These are phyloP conservation scores for Brettanomyces anomalus DNA, from an alignment of 805 yeast genomes.

Conservation along the genomic window DNA sequence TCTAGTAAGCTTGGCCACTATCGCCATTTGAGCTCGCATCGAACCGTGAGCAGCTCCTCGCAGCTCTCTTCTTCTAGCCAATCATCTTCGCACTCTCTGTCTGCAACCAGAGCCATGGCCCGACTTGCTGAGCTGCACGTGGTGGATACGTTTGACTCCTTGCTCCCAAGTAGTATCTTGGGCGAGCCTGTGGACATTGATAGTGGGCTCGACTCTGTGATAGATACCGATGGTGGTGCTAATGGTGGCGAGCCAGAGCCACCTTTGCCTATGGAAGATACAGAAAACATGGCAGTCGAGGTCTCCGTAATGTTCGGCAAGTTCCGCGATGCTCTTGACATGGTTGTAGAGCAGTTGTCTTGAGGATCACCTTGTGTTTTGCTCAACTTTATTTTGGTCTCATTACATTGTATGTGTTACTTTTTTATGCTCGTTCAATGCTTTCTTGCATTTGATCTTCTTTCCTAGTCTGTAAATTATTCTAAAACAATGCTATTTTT, in stretches of 20 bases:
- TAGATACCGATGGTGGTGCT: background rate
- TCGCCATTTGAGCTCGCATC: too few species aligned
- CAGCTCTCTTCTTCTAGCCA: too few species aligned
- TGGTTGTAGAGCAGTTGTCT: slow-evolving; percentile 5
- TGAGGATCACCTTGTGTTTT: background rate
- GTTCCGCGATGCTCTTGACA: slow-evolving; percentile 4
- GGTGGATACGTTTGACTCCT: background rate
- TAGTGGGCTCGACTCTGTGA: background rate
- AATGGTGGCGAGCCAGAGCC: background rate
- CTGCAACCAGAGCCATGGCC: background rate
- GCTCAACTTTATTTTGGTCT: too few species aligned
- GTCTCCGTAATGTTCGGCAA: slow-evolving; percentile 4
- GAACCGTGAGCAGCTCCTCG: too few species aligned
- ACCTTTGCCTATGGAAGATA: slow-evolving; percentile 1
- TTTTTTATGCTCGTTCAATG: too few species aligned
- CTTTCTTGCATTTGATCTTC: too few species aligned
- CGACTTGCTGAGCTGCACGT: slow-evolving; percentile 2
- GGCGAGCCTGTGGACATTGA: background rate
- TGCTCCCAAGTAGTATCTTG: background rate
- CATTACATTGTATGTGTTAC: too few species aligned
- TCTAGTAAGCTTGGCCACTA: too few species aligned
- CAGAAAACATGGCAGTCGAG: slow-evolving; percentile 2
- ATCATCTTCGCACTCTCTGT: background rate
- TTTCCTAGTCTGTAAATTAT: too few species aligned
- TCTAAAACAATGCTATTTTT: too few species aligned